Conservation (phyloP, 257 asterid species). For the Fraxinus pennsylvanica region DNA sequence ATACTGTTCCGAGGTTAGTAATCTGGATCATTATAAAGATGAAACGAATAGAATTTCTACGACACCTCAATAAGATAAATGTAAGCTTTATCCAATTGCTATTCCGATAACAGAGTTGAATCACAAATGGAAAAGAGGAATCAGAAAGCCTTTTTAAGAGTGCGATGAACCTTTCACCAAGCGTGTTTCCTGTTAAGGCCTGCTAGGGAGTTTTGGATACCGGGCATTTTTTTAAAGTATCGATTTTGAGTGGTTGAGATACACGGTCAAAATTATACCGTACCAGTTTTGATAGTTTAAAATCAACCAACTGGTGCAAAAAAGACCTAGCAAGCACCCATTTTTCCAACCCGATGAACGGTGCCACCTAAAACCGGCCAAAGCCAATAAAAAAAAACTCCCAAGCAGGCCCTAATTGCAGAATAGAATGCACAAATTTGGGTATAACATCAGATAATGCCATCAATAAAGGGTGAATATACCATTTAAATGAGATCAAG, state of each 20-base stretch:
- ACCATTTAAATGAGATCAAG: background rate
- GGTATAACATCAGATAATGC: background rate
- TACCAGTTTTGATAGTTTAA: no score
- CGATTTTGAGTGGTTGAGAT: no score
- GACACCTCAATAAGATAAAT: background rate
- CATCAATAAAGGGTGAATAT: background rate
- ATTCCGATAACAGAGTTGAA: background rate
- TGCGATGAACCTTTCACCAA: background rate
- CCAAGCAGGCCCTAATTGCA: background rate
- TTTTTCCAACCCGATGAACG: no score
- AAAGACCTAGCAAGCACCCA: no score
- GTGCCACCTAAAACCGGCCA: no score
- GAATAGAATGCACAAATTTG: background rate
- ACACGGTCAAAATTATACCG: no score
- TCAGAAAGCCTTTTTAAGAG: background rate
- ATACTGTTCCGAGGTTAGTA: background rate
- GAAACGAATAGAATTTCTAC: background rate
- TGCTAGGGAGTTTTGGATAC: no score
- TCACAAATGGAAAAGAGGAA: background rate
- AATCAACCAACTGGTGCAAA: no score
- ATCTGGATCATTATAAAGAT: background rate
- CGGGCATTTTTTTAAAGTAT: no score
- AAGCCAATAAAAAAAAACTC: no score
- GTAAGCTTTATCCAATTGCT: background rate
- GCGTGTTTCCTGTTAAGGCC: background rate